These are phyloP conservation scores for Fomitopsis betulina DNA, from an alignment of 1,284 basidiomycete genomes.

Conservation along the genomic window DNA sequence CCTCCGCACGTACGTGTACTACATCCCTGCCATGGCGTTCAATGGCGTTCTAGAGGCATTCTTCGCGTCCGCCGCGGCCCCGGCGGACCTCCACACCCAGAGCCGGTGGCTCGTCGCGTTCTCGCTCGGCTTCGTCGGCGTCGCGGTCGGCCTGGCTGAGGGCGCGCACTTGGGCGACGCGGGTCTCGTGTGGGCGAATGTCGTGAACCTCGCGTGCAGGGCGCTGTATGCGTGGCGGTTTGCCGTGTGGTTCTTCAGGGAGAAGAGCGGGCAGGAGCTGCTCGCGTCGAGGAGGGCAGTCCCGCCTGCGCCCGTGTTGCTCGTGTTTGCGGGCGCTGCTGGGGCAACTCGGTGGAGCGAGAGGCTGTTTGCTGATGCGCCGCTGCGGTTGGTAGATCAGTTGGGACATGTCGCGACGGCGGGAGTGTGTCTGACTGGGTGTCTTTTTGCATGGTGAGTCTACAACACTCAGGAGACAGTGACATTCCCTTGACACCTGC, in stretches of 20 bases:
- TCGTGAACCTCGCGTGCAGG: constrained; percentile 55
- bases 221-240: constrained; percentile 49
- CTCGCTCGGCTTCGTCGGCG: constrained; percentile 53
- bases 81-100: constrained; percentile 60
- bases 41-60: constrained; percentile 92
- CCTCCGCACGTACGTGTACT: constrained; percentile 75
- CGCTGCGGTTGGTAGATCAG: constrained; percentile 21
- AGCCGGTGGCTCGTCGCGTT: constrained; percentile 69
- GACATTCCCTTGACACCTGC: too few species aligned
- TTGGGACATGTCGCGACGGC: constrained; percentile 26
- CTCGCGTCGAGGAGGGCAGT: constrained; percentile 19
- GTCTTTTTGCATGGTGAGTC: constrained; percentile 28
- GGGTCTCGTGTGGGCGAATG: constrained; percentile 74
- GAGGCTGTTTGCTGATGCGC: constrained; percentile 11
- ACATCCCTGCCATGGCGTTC: constrained; percentile 82
- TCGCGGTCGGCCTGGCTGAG: constrained; percentile 46
- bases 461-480: background rate
- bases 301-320: constrained; percentile 24
- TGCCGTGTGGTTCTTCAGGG: constrained; percentile 22
- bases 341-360: constrained; percentile 26
- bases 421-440: constrained; percentile 19
- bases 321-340: constrained; percentile 22
- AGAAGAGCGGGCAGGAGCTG: constrained; percentile 12
- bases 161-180: constrained; percentile 54
- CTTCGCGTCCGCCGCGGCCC: constrained; percentile 71